Evolutionary conservation across 2,329 filamentous ascomycete species (phyloP).

Genomic region (Trichoderma endophyticum): DNA sequence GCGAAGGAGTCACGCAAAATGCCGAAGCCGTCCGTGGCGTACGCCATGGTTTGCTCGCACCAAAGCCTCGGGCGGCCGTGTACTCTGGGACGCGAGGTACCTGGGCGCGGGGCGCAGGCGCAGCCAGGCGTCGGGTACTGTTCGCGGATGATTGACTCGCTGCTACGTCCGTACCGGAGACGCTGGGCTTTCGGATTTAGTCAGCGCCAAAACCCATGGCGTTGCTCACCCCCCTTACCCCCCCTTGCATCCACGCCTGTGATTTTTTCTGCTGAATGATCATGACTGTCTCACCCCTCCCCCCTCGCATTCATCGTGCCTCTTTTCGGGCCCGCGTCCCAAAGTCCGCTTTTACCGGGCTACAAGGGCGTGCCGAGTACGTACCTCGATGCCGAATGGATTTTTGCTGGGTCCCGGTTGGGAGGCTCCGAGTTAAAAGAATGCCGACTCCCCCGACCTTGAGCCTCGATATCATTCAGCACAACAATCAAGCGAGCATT

Average conservation of each 20-base stretch:
- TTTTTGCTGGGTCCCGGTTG: conserved; percentile 8
- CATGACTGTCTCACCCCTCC: conserved; percentile 8
- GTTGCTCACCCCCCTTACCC: background rate
- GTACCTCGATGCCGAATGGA: conserved; percentile 14
- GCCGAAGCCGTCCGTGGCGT: conserved; percentile 17
- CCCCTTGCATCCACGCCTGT: background rate
- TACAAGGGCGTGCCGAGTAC: conserved; percentile 3
- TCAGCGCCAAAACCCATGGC: conserved; percentile 13
- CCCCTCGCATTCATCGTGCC: conserved; percentile 16
- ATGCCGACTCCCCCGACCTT: conserved; percentile 23
- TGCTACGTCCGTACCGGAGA: conserved; percentile 7
- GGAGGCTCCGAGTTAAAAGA: conserved; percentile 25
- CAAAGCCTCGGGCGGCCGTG: background rate
- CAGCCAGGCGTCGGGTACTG: conserved; percentile 16
- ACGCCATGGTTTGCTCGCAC: background rate
- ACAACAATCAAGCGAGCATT: conserved; percentile 3
- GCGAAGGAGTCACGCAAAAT: conserved; percentile 13
- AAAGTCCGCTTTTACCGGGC: conserved; percentile 21
- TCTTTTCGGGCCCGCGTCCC: conserved; percentile 17
- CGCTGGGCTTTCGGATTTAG: conserved; percentile 15
- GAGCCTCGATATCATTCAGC: conserved; percentile 11
- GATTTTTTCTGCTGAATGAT: background rate
- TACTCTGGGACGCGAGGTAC: conserved; percentile 16
- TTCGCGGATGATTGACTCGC: conserved; percentile 2
- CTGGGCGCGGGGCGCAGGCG: background rate